Percentiles rank a stretch among this genome's conserved stretches.
phyloP scores from a whole-genome alignment of 2,329 filamentous ascomycete genomes.

The Botrytis fragariae region DNA sequence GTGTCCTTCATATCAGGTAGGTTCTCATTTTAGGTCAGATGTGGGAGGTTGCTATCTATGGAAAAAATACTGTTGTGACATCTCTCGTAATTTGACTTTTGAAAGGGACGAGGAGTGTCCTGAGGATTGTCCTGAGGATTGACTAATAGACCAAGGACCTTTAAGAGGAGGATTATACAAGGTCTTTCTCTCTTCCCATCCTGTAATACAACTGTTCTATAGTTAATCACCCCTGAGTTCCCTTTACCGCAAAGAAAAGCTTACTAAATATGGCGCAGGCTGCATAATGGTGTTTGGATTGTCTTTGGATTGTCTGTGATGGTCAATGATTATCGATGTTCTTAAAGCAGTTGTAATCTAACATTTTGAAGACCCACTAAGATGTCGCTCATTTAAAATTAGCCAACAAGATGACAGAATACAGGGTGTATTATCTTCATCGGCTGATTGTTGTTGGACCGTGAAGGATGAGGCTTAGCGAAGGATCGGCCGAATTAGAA shows the following conservation, averaged over 20 bases:
- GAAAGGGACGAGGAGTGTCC: background rate
- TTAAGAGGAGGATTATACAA: background rate
- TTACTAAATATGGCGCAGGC: background rate
- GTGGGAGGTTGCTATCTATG: background rate
- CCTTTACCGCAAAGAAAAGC: background rate
- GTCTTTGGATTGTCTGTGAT: background rate
- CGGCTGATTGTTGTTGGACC: background rate
- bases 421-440: background rate
- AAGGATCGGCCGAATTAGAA: background rate
- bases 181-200: background rate
- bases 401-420: background rate
- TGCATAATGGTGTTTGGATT: background rate
- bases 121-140: background rate
- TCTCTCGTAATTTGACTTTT: background rate
- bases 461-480: slow-evolving; percentile 1
- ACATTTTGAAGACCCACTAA: background rate
- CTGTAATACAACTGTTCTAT: background rate
- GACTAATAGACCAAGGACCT: background rate
- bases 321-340: background rate
- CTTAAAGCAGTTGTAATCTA: background rate
- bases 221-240: background rate
- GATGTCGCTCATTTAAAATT: background rate
- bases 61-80: background rate
- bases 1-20: background rate
- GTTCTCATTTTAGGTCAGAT: background rate